Conservation (phyloP, 1,284 basidiomycete genomes). For the Cerrena zonata region DNA sequence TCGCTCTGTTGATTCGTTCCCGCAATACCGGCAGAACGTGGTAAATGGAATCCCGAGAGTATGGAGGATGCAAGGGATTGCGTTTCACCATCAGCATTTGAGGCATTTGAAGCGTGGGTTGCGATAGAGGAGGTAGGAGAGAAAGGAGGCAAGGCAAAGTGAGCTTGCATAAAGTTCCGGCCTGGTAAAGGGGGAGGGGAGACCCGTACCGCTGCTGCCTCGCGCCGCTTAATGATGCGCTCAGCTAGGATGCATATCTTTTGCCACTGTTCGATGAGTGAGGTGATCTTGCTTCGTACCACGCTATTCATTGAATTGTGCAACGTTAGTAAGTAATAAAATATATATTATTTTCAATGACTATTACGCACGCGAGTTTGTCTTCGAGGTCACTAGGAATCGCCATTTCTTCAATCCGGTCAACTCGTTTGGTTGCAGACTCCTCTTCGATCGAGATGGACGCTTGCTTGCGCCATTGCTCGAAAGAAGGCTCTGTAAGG, state of each 20-base stretch:
- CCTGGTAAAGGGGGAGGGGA: slow-evolving; percentile 48
- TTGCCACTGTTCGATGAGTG: slow-evolving; percentile 85
- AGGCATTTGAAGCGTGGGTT: too few relatives aligned
- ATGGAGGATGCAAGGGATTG: slow-evolving; percentile 23
- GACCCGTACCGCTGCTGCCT: slow-evolving; percentile 80
- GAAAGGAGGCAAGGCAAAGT: slow-evolving; percentile 47
- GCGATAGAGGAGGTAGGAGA: slow-evolving; percentile 29
- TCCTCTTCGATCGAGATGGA: slow-evolving; percentile 80
- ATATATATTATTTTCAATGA: slow-evolving; percentile 4
- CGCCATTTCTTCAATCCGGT: slow-evolving; percentile 81
- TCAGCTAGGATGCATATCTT: slow-evolving; percentile 81
- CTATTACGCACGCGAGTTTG: slow-evolving; percentile 63
- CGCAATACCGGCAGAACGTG: not conserved
- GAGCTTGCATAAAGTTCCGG: slow-evolving; percentile 59
- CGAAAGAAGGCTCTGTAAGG: slow-evolving; percentile 75
- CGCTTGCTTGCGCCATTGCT: slow-evolving; percentile 77
- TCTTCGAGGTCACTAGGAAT: slow-evolving; percentile 89
- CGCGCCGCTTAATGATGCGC: slow-evolving; percentile 78
- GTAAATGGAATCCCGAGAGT: slow-evolving; percentile 21
- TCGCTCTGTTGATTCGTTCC: slow-evolving; percentile 58
- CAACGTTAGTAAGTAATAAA: slow-evolving; percentile 1
- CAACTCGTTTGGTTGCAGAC: slow-evolving; percentile 73
- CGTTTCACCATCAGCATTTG: slow-evolving; percentile 18
- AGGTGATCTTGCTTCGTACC: slow-evolving; percentile 64
- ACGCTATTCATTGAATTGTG: slow-evolving; percentile 39